Base-by-base conservation (phyloP, 352 stramenopile genomes). In the Globisporangium uncinulatum region DNA sequence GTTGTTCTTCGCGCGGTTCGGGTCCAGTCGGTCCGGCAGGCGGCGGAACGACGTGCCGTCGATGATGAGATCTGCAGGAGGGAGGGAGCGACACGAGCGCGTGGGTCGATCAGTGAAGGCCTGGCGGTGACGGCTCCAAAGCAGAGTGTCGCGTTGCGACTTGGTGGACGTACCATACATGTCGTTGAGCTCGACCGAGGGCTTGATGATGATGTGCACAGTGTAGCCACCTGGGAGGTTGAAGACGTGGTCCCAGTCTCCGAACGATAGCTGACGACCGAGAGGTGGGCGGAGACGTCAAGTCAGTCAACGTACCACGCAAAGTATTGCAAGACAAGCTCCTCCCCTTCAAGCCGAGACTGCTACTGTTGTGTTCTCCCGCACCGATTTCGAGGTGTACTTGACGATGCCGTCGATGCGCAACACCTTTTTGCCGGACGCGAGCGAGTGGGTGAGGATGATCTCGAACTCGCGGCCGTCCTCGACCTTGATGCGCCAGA, bases 231-330 rank as follows among this genome's bases (percentile, higher is more conserved):
- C 83, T n/a, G 75, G 61, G 14, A 92, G 62, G 57, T 90, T 92
- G 61, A 92, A 91, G 19, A 90, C 81, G 56, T 92, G 85, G 66
- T 92, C 83, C 83, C 83, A 92, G 69, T 92, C 83, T 10, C 80
- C 80, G 61, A 90, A 90, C 24, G 77, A 87, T 49, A 90, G 73
- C 76, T 86, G 8, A 4, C 24, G 24, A 29, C 24, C 24, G 15
- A 51, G 2, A 48, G n/a, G 24, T 17, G 19, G 15, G 24, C 2
- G 3, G 56, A 61, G 47, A 48, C 24, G 24, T 29, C 24, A 1
- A 29, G 24, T 29, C 24, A 29, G 24, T 29, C 24, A 29, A 1
- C 4, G 24, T 29, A 29, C 24, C 24, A 29, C 24, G 24, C 24
- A 29, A 29, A 29, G 2, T 29, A 29, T 29, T 29, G 24, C 24